Percentiles rank a stretch among this genome's conserved stretches.
These are phyloP conservation scores for Ceratocystis papillata DNA, from an alignment of 2,329 filamentous ascomycete genomes.

Conservation along the genomic window DNA sequence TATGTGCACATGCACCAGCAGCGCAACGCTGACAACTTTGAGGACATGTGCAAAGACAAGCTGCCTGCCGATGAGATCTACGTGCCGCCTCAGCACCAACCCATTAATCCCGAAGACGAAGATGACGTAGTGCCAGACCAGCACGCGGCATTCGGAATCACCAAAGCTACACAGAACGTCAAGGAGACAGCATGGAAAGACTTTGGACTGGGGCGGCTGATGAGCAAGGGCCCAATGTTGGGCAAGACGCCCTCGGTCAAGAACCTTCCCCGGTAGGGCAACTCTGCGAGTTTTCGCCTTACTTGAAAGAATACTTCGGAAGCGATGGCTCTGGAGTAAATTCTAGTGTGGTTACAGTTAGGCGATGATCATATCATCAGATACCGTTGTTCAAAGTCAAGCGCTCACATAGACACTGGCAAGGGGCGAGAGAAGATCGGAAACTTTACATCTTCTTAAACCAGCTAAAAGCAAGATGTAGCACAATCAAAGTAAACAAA, in stretches of 20 bases:
- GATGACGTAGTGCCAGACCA: constrained; percentile 82
- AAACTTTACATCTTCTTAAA: neutral
- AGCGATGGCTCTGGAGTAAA: neutral
- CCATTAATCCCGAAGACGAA: constrained; percentile 77
- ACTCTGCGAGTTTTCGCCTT: neutral
- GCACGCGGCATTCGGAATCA: constrained; percentile 77
- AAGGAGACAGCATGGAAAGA: constrained; percentile 70
- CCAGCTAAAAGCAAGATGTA: neutral
- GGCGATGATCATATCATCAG: neutral
- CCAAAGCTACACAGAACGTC: constrained; percentile 62
- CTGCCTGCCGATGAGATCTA: constrained; percentile 70
- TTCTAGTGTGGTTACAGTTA: neutral
- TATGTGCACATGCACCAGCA: constrained; percentile 64
- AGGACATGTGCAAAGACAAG: constrained; percentile 61
- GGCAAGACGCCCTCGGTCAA: constrained; percentile 26
- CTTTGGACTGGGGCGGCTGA: constrained; percentile 58
- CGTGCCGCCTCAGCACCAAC: constrained; percentile 68
- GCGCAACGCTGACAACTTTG: constrained; percentile 66
- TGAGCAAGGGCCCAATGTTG: constrained; percentile 48
- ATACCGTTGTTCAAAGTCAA: neutral
- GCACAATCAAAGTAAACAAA: constrained; percentile 8
- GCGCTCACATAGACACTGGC: neutral
- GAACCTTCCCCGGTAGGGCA: constrained; percentile 27
- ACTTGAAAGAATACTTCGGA: neutral
- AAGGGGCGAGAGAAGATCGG: neutral